phyloP scores from a whole-genome alignment of 2,329 filamentous ascomycete genomes.

The Byssothecium circinans region DNA sequence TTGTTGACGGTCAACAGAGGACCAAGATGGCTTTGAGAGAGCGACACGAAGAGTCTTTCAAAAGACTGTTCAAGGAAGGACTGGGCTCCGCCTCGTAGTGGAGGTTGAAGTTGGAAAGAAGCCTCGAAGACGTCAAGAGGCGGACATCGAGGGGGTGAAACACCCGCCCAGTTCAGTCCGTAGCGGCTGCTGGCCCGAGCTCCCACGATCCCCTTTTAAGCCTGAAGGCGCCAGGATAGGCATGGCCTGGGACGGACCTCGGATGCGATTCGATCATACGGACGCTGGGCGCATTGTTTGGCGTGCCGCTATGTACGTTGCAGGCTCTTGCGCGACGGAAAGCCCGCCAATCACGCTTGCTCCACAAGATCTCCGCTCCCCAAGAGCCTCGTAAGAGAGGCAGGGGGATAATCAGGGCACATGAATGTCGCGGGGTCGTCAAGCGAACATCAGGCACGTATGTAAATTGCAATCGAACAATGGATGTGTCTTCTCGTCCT shows the following conservation, averaged over 20 bases:
- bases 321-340: too few relatives aligned
- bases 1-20: constrained; percentile 30
- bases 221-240: constrained; percentile 8
- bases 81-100: constrained; percentile 30
- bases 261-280: neutral
- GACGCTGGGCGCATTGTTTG: neutral
- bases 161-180: constrained; percentile 1
- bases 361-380: too few relatives aligned
- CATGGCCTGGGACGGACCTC: constrained; percentile 1
- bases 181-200: constrained; percentile 12
- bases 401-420: too few relatives aligned
- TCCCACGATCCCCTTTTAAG: constrained; percentile 5
- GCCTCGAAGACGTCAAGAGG: constrained; percentile 1
- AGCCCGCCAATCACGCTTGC: too few relatives aligned
- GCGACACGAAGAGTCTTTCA: constrained; percentile 30
- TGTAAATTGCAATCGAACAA: too few relatives aligned
- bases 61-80: constrained; percentile 31
- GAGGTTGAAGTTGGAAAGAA: constrained; percentile 20
- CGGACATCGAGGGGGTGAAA: constrained; percentile 14
- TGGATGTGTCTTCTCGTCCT: too few relatives aligned
- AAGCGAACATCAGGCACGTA: too few relatives aligned
- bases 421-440: too few relatives aligned
- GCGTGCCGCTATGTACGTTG: neutral
- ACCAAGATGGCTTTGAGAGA: constrained; percentile 34
- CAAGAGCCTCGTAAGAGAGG: too few relatives aligned